Evolutionary conservation across 2,329 filamentous ascomycete genomes (phyloP).

Genomic region (Colletotrichum lupini): DNA sequence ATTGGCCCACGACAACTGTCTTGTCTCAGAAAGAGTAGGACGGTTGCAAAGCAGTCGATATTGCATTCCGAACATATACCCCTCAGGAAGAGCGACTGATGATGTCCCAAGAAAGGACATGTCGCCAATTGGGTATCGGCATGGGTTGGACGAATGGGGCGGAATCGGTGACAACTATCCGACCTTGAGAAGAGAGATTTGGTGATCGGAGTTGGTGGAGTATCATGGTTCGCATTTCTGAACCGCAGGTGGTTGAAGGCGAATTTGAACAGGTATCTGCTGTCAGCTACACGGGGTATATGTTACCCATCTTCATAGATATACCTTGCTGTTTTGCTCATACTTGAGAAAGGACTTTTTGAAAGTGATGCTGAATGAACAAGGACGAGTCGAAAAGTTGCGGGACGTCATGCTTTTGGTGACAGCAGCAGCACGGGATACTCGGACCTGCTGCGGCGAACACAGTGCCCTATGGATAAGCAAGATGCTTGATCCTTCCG

Average conservation of each 20-base stretch:
- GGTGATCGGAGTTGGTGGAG: slow-evolving; percentile 26
- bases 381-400: neutral
- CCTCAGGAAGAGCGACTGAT: slow-evolving; percentile 18
- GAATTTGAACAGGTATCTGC: slow-evolving; percentile 24
- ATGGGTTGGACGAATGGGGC: slow-evolving; percentile 15
- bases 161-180: neutral
- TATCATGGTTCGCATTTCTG: slow-evolving; percentile 7
- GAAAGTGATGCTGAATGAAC: neutral
- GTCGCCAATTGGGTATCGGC: slow-evolving; percentile 7
- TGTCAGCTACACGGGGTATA: slow-evolving; percentile 12
- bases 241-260: slow-evolving; percentile 2
- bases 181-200: neutral
- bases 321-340: slow-evolving; percentile 4
- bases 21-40: neutral
- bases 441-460: neutral
- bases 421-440: neutral
- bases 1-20: neutral
- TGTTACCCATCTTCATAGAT: slow-evolving; percentile 19
- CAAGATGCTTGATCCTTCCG: neutral
- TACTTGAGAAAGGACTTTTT: neutral
- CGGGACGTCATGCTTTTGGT: slow-evolving; percentile 3
- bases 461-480: neutral
- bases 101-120: slow-evolving; percentile 30
- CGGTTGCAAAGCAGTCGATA: neutral
- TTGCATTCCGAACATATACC: neutral